Evolutionary conservation across 139 green algal genomes (phyloP).

Genomic region (Chlorella sp.): DNA sequence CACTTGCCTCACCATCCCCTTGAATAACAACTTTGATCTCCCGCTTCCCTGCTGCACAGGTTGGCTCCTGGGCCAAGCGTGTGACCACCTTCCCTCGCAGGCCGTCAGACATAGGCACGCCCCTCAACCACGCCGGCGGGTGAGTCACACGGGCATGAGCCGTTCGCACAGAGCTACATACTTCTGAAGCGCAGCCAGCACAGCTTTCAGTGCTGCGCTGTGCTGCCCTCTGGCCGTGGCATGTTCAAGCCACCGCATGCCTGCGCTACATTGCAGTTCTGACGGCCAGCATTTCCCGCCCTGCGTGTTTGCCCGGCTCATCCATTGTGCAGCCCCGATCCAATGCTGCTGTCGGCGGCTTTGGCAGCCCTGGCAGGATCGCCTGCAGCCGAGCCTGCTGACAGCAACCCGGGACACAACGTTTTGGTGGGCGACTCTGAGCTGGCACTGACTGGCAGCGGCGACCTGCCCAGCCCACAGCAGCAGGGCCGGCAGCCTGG

Average conservation of each 20-base stretch:
- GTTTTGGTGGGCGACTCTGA: constrained; percentile 30
- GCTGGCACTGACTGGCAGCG: background rate
- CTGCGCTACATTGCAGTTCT: background rate
- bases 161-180: no score
- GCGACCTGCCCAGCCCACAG: background rate
- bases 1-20: no score
- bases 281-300: background rate
- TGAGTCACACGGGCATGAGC: background rate
- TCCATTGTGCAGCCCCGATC: constrained; percentile 5
- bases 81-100: constrained; percentile 3
- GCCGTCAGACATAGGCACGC: no score
- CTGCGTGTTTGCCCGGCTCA: background rate
- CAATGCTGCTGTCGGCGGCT: constrained; percentile 1
- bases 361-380: background rate
- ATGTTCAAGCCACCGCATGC: background rate
- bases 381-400: background rate
- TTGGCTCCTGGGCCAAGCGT: constrained; percentile 30
- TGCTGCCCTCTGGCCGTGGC: no score
- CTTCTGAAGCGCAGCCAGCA: no score
- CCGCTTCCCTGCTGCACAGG: background rate
- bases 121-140: background rate
- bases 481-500: background rate
- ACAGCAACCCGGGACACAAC: background rate
- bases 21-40: no score
- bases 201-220: background rate